Conservation (phyloP, 495 filamentous ascomycete species). For the Aspergillus nanangensis region DNA sequence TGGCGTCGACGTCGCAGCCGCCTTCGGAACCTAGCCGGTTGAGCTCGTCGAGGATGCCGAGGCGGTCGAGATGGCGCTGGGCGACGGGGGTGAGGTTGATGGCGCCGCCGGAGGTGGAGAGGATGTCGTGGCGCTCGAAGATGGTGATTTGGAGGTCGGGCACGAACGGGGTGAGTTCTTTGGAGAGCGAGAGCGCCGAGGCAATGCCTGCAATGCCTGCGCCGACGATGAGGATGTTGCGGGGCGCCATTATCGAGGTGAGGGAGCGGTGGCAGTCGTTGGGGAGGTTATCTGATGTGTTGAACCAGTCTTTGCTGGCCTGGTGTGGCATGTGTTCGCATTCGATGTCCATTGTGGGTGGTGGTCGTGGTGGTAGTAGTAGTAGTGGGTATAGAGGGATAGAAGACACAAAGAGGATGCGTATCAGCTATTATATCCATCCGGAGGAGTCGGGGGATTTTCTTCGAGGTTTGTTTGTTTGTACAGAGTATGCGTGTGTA, state of each 20-base stretch:
- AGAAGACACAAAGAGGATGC: not conserved
- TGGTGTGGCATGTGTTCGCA: constrained; percentile 1
- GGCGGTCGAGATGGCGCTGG: constrained; percentile 50
- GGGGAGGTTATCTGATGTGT: not conserved
- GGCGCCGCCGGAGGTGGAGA: constrained; percentile 55
- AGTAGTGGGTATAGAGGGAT: not conserved
- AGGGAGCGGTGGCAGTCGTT: constrained; percentile 8
- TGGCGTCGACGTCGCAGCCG: constrained; percentile 49
- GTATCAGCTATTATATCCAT: not conserved
- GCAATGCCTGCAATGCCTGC: constrained; percentile 55
- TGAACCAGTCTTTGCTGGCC: constrained; percentile 5
- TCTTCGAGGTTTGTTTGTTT: no score
- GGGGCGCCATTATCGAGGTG: constrained; percentile 16
- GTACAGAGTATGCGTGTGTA: no score
- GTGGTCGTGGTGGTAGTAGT: not conserved
- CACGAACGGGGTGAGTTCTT: constrained; percentile 39
- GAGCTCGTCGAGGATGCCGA: constrained; percentile 47
- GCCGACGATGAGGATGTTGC: constrained; percentile 47
- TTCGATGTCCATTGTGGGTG: constrained; percentile 5
- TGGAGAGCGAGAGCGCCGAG: constrained; percentile 47
- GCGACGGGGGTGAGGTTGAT: constrained; percentile 62
- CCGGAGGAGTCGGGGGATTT: no score
- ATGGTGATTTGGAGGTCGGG: constrained; percentile 46
- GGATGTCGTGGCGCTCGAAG: constrained; percentile 52
- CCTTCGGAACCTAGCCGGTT: constrained; percentile 37